Evolutionary conservation across 768 basidiomycete genomes (phyloP).

Genomic region (Gloeostereum incarnatum): DNA sequence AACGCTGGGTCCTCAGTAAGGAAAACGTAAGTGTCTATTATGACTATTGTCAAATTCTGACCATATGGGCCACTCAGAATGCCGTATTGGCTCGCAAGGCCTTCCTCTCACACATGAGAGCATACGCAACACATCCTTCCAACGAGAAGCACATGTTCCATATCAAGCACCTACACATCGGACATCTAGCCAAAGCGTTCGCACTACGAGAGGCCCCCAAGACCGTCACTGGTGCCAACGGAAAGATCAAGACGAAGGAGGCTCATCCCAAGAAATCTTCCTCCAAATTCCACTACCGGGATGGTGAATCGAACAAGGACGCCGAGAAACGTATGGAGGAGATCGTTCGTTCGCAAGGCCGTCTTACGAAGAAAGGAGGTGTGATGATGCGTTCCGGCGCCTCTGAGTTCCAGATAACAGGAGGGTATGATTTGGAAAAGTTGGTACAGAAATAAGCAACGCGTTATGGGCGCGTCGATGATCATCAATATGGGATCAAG

Average conservation of each 20-base stretch:
- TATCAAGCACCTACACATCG: conserved; percentile 87
- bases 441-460: conserved; percentile 24
- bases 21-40: conserved; percentile 48
- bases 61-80: conserved; percentile 41
- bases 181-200: conserved; percentile 90
- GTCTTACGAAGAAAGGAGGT: conserved; percentile 73
- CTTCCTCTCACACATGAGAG: conserved; percentile 87
- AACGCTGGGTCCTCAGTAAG: conserved; percentile 78
- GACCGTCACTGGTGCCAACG: conserved; percentile 24
- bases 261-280: conserved; percentile 13
- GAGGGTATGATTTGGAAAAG: conserved; percentile 52
- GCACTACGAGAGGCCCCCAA: conserved; percentile 81
- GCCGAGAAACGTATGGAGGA: conserved; percentile 82
- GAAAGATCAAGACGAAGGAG: conserved; percentile 12
- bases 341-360: conserved; percentile 76
- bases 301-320: conserved; percentile 35
- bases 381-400: conserved; percentile 57
- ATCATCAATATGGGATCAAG: too few relatives aligned
- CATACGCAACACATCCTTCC: conserved; percentile 94
- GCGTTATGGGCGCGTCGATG: not conserved
- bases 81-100: conserved; percentile 71
- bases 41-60: conserved; percentile 5
- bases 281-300: conserved; percentile 24
- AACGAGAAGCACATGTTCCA: conserved; percentile 97
- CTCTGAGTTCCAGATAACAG: conserved; percentile 74